Evolutionary conservation across 192 early-diverging fungal species (phyloP).

Genomic region (Coemansia sp.): DNA sequence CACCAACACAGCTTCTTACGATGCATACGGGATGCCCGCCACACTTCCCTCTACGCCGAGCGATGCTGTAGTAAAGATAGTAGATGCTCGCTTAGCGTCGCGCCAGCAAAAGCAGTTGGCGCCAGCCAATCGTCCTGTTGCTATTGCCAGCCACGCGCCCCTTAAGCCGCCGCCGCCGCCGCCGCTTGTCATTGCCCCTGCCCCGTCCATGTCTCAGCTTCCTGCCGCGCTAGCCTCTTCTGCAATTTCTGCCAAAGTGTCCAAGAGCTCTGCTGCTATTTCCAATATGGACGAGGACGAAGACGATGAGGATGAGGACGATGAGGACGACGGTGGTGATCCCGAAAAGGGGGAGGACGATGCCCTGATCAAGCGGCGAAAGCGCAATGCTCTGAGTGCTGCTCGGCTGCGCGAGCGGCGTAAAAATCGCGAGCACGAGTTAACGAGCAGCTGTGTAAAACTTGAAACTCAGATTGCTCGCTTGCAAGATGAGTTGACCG

Average conservation of each 20-base stretch:
- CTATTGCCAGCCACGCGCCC: conserved; percentile 8
- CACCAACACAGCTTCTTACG: conserved; percentile 10
- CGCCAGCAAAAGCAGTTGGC: neutral
- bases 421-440: conserved; percentile 45
- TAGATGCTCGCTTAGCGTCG: neutral
- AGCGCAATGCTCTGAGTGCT: conserved; percentile 55
- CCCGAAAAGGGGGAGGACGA: conserved; percentile 30
- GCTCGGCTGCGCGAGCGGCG: conserved; percentile 54
- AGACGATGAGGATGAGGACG: conserved; percentile 8
- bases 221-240: neutral
- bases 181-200: neutral
- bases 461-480: conserved; percentile 41
- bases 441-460: conserved; percentile 29
- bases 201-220: neutral
- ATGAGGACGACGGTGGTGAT: neutral
- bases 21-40: conserved; percentile 7
- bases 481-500: conserved; percentile 36
- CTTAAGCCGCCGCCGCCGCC: neutral
- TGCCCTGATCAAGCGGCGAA: conserved; percentile 43
- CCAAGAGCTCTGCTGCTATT: neutral
- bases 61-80: neutral
- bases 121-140: neutral
- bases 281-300: neutral
- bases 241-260: neutral
- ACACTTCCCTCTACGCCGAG: neutral